A percentile compares a stretch with the other conserved stretches of the same genome.
These are phyloP conservation scores for Vitis hybrid DNA, from an alignment of 177 flowering plant genomes.

Conservation along the genomic window DNA sequence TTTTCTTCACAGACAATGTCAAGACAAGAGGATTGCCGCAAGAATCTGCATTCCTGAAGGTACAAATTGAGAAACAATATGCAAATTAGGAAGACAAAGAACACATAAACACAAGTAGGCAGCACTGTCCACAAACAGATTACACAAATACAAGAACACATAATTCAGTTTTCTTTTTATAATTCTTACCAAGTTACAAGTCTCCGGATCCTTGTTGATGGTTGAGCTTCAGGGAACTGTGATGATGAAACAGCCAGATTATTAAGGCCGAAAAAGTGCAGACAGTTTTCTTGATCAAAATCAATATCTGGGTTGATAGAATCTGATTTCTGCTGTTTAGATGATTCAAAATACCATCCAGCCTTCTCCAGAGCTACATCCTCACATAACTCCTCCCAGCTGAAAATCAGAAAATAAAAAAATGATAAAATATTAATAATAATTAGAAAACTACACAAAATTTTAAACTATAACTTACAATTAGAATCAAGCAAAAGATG, in stretches of 20 bases:
- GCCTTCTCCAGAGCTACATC: slow-evolving; percentile 81
- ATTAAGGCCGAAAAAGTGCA: slow-evolving; percentile 22
- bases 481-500: not conserved
- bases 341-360: slow-evolving; percentile 57
- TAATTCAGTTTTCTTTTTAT: not conserved
- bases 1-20: slow-evolving; percentile 59
- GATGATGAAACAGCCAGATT: slow-evolving; percentile 18
- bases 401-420: slow-evolving; percentile 26
- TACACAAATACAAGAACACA: not conserved
- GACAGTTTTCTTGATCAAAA: slow-evolving; percentile 18
- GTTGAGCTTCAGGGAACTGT: slow-evolving; percentile 21
- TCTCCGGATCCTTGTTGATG: slow-evolving; percentile 22
- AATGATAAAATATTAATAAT: not conserved
- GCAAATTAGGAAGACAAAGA: not conserved
- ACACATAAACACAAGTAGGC: no score
- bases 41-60: slow-evolving; percentile 32
- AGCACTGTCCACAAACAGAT: not conserved
- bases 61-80: not conserved
- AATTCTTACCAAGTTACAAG: slow-evolving; percentile 31
- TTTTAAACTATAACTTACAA: not conserved
- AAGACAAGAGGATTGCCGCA: slow-evolving; percentile 46
- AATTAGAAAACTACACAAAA: not conserved
- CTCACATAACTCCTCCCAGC: slow-evolving; percentile 85
- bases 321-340: slow-evolving; percentile 9
- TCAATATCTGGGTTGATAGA: slow-evolving; percentile 12